A percentile compares a stretch with the other conserved stretches of the same genome.
phyloP scores from a whole-genome alignment of 2,329 filamentous ascomycete species.

The Colletotrichum musicola region DNA sequence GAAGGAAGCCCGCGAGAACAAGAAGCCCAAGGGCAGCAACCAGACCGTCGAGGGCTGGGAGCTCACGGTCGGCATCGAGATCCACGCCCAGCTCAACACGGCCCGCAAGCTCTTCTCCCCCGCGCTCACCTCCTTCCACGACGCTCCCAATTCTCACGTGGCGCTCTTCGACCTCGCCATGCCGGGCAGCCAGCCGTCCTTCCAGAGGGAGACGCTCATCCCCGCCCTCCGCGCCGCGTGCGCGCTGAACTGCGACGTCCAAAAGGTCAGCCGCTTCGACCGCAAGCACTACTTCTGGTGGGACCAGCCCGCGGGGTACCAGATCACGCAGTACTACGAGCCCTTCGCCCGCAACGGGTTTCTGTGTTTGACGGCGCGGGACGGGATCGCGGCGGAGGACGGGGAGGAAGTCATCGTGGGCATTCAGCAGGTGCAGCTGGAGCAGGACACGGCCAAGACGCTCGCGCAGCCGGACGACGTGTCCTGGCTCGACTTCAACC shows the following conservation, averaged over 20 bases:
- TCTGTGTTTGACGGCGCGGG: slow-evolving; percentile 78
- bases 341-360: slow-evolving; percentile 77
- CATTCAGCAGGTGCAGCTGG: slow-evolving; percentile 95
- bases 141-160: slow-evolving; percentile 86
- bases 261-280: slow-evolving; percentile 86
- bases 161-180: slow-evolving; percentile 90
- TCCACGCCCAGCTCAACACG: slow-evolving; percentile 96
- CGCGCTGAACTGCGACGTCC: slow-evolving; percentile 83
- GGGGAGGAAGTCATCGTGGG: slow-evolving; percentile 78
- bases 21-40: slow-evolving; percentile 58
- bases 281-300: slow-evolving; percentile 99
- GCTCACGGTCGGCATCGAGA: slow-evolving; percentile 94
- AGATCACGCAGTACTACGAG: slow-evolving; percentile 96
- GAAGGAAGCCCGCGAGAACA: slow-evolving; percentile 65
- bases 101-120: slow-evolving; percentile 89
- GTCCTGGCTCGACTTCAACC: slow-evolving; percentile 92
- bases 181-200: slow-evolving; percentile 88
- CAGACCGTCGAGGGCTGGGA: slow-evolving; percentile 82
- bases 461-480: slow-evolving; percentile 79
- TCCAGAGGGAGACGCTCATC: slow-evolving; percentile 85
- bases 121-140: slow-evolving; percentile 73
- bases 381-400: slow-evolving; percentile 83
- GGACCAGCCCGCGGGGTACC: slow-evolving; percentile 96
- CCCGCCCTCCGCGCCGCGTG: slow-evolving; percentile 92
- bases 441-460: slow-evolving; percentile 98